These are phyloP conservation scores for Viola pubescens DNA, from an alignment of 441 rosid genomes.

Conservation along the genomic window DNA sequence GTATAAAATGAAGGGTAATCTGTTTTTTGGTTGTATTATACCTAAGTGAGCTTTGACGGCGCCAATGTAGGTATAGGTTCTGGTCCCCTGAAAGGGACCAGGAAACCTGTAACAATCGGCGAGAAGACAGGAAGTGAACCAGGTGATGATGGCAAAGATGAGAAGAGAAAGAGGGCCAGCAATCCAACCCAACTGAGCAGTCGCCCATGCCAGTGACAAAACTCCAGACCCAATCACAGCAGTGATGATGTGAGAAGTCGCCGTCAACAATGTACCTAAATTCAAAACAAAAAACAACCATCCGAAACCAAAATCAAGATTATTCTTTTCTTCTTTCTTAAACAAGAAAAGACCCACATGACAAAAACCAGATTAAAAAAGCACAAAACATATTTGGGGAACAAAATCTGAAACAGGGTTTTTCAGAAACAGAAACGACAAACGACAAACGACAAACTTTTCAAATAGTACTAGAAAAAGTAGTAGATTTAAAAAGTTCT, in stretches of 20 bases:
- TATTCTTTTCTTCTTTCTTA: background rate
- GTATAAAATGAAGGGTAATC: too few relatives aligned
- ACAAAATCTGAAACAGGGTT: background rate
- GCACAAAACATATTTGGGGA: too few relatives aligned
- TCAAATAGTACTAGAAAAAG: too few relatives aligned
- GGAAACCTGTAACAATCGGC: constrained; percentile 32
- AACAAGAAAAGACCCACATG: background rate
- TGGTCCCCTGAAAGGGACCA: constrained; percentile 17
- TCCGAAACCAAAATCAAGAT: background rate
- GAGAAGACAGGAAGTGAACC: constrained; percentile 24
- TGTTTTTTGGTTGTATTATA: background rate
- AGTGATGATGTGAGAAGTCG: constrained; percentile 35
- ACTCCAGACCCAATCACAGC: constrained; percentile 43
- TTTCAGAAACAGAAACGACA: background rate
- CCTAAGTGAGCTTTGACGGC: constrained; percentile 34
- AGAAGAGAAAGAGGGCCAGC: constrained; percentile 19
- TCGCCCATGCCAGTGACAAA: constrained; percentile 36
- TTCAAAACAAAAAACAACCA: background rate
- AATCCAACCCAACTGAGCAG: constrained; percentile 37
- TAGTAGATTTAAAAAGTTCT: too few relatives aligned
- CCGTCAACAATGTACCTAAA: constrained; percentile 26
- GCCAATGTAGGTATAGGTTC: constrained; percentile 23
- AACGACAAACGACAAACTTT: too few relatives aligned
- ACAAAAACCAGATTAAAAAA: background rate
- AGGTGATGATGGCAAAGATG: constrained; percentile 20